These are phyloP conservation scores for Collariella sp. DNA, from an alignment of 495 filamentous ascomycete species.

Conservation along the genomic window DNA sequence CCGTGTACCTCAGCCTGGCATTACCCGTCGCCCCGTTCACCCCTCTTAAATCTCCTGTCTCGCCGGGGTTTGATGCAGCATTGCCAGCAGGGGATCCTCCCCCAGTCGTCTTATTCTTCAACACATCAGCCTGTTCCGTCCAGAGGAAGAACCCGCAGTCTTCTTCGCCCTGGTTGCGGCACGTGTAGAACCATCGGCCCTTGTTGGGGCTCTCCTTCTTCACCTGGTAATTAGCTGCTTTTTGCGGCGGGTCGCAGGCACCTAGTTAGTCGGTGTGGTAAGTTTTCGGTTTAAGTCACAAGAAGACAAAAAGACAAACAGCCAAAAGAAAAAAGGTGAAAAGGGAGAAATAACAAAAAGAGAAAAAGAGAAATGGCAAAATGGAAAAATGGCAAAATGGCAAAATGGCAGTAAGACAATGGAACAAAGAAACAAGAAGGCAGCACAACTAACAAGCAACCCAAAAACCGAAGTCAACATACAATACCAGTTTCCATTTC, in stretches of 20 bases:
- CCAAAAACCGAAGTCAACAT: too few species aligned
- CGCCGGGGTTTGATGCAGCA: background rate
- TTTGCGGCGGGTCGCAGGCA: conserved; percentile 56
- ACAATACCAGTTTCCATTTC: too few species aligned
- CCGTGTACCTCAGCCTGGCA: too few species aligned
- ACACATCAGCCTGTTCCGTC: conserved; percentile 50
- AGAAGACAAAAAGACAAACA: background rate
- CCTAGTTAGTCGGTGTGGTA: conserved; percentile 26
- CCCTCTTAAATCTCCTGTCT: too few species aligned
- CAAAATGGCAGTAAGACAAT: too few species aligned
- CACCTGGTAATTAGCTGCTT: conserved; percentile 50
- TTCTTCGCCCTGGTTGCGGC: conserved; percentile 42
- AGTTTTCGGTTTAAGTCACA: too few species aligned
- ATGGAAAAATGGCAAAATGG: too few species aligned
- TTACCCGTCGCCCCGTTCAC: too few species aligned
- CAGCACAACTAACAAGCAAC: too few species aligned
- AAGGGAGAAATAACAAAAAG: too few species aligned
- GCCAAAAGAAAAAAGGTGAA: background rate
- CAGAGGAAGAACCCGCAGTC: conserved; percentile 67
- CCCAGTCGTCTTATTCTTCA: conserved; percentile 39
- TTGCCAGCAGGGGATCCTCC: background rate
- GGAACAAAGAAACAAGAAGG: too few species aligned
- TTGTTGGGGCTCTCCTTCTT: conserved; percentile 61
- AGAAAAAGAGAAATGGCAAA: too few species aligned
- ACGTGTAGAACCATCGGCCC: conserved; percentile 61